These are phyloP conservation scores for Neophaeococcomyces mojaviensis DNA, from an alignment of 2,329 filamentous ascomycete genomes.

Conservation along the genomic window DNA sequence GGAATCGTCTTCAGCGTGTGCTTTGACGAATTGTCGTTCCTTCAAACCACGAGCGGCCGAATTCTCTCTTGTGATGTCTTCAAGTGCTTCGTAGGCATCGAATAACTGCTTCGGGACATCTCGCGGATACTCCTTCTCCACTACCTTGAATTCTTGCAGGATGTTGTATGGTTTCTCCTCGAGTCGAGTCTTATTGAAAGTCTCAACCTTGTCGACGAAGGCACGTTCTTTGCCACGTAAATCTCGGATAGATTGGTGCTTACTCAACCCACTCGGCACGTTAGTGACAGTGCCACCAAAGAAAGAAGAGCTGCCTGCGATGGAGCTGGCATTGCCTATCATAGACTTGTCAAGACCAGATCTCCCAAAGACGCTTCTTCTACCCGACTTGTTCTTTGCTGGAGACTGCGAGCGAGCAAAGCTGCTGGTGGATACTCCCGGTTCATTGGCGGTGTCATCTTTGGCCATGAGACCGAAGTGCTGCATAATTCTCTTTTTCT, in stretches of 20 bases:
- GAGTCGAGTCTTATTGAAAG: conserved; percentile 66
- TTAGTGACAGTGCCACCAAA: conserved; percentile 59
- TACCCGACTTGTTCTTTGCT: conserved; percentile 22
- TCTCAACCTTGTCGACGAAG: conserved; percentile 70
- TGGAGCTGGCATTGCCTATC: conserved; percentile 67
- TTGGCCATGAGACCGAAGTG: conserved; percentile 78
- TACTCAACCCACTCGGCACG: conserved; percentile 42
- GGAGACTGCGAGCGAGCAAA: conserved; percentile 38
- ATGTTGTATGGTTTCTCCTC: conserved; percentile 60
- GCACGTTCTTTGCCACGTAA: conserved; percentile 76
- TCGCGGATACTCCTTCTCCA: conserved; percentile 64
- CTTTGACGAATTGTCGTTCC: conserved; percentile 67
- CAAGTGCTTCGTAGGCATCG: conserved; percentile 75
- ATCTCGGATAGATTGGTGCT: conserved; percentile 64
- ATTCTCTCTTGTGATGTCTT: conserved; percentile 69
- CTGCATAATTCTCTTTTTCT: conserved; percentile 86
- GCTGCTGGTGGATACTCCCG: conserved; percentile 31
- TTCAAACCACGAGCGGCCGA: conserved; percentile 53
- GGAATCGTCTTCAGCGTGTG: conserved; percentile 68
- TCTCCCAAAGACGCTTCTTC: conserved; percentile 56
- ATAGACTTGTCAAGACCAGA: conserved; percentile 75
- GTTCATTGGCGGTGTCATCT: conserved; percentile 31
- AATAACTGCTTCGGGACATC: conserved; percentile 66
- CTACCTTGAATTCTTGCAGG: conserved; percentile 64
- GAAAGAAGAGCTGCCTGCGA: conserved; percentile 53